Evolutionary conservation across 2,329 filamentous ascomycete species (phyloP), one percentile per base, ranked within the genome.

Genomic region (Penicillium sp.): DNA sequence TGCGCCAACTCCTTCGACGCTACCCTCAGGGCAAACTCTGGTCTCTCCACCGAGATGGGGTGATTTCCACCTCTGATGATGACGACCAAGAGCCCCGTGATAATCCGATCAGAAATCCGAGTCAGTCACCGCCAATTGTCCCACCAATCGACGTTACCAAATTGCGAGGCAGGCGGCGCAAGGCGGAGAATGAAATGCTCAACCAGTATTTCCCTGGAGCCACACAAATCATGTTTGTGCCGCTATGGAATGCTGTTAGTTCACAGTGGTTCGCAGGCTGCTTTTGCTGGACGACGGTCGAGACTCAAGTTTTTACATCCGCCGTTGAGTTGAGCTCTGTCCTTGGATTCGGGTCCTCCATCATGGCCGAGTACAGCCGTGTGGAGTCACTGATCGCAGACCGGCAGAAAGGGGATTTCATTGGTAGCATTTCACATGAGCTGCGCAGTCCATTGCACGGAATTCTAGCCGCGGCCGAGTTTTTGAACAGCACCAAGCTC

Each of bases 181-280:
- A 64, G 53, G 59, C 63, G 14, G 63, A 75, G 57, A 69, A 68
- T 40, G 56, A 60, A 5, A 55, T 69, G 36, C 59, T 76, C 7
- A 69, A 69, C 22, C 61, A 65, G 16, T 70, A 72, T 44, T 77
- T 79, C 38, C 75, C 75, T 0, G 66, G 65, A 18, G 72, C 73
- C 1, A 64, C 69, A 1, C 74, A 74, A 40, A 62, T 79, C 4
- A 67, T 77, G 3, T 78, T 78, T 46, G 61, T 77, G 5, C 76
- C 76, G 0, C 54, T 78, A 0, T 78, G 74, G 72, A 76, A 78
- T 54, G 69, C 72, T 13, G 70, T 69, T 10, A 69, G 66, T 16
- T 69, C 72, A 35, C 62, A 76, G 52, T 72, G 74, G 73, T 66
- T 74, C 51, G 69, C 64, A 14, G 75, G 64, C 42, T 72, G 66